phyloP scores from a whole-genome alignment of 1,284 basidiomycete species.

The Ustanciosporium gigantosporum region DNA sequence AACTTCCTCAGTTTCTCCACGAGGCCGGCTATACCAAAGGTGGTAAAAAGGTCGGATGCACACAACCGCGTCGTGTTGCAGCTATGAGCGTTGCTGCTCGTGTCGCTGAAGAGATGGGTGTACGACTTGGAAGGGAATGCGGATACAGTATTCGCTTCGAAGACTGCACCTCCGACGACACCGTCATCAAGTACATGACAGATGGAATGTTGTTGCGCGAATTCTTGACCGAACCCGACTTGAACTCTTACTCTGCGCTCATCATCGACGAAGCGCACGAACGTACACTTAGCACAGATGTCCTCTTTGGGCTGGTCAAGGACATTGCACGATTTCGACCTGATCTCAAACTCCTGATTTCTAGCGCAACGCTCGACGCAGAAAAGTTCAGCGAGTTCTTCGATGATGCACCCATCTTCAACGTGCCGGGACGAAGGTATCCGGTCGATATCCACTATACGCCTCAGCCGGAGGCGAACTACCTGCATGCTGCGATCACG shows the following conservation, averaged over 20 bases:
- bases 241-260: constrained; percentile 52
- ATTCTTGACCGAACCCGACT: constrained; percentile 58
- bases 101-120: constrained; percentile 98
- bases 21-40: constrained; percentile 91
- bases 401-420: constrained; percentile 59
- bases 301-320: constrained; percentile 59
- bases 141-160: constrained; percentile 97
- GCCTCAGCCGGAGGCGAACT: constrained; percentile 66
- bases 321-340: constrained; percentile 58
- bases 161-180: constrained; percentile 91
- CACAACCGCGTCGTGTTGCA: constrained; percentile 95
- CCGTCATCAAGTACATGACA: constrained; percentile 60
- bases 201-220: constrained; percentile 61
- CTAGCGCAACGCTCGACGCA: constrained; percentile 57
- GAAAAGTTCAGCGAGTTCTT: constrained; percentile 60
- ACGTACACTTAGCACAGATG: constrained; percentile 58
- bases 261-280: constrained; percentile 61
- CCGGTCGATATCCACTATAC: constrained; percentile 97
- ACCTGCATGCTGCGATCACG: constrained; percentile 96
- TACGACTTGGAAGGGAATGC: constrained; percentile 92
- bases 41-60: constrained; percentile 89
- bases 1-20: constrained; percentile 95
- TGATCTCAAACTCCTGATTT: constrained; percentile 57
- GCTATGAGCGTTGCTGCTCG: constrained; percentile 99
- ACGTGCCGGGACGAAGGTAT: constrained; percentile 91